Conservation (phyloP, 352 stramenopile genomes). For the Globisporangium camurandrum region DNA sequence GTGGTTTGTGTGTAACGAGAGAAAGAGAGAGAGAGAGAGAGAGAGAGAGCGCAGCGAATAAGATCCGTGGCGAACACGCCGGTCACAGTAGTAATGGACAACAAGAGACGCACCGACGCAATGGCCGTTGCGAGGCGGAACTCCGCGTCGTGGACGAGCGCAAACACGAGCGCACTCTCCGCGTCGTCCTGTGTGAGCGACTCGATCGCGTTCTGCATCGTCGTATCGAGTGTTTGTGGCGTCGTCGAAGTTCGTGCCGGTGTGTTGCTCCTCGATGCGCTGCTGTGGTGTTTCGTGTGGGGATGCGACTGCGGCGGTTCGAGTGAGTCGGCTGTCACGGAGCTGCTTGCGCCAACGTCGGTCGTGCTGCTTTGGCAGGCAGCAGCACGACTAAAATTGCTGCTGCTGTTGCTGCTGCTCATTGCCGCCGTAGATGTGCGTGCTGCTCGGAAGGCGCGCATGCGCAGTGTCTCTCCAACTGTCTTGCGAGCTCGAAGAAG, state of each 20-base stretch:
- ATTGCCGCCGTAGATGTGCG: no score
- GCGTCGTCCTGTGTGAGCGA: constrained; percentile 61
- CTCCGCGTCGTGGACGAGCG: constrained; percentile 71
- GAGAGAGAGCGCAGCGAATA: not conserved
- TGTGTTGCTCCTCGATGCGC: no score
- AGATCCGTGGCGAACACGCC: no score
- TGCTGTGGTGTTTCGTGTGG: constrained; percentile 1
- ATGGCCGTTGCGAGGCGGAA: constrained; percentile 64
- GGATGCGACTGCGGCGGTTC: not conserved
- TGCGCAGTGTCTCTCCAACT: no score
- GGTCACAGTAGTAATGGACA: no score
- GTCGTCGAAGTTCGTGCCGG: not conserved
- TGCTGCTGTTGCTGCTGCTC: no score
- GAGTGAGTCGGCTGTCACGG: not conserved
- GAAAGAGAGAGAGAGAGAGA: not conserved
- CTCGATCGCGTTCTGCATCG: constrained; percentile 52
- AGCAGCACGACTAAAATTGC: no score
- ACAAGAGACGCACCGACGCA: constrained; percentile 21
- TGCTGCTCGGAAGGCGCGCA: no score
- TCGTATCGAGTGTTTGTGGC: constrained; percentile 27
- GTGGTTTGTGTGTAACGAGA: not conserved
- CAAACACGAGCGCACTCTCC: constrained; percentile 61
- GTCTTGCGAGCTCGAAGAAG: no score
- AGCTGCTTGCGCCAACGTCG: not conserved
- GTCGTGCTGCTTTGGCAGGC: no score